phyloP scores from a whole-genome alignment of 441 rosid genomes.

The Monsonia emarginata region DNA sequence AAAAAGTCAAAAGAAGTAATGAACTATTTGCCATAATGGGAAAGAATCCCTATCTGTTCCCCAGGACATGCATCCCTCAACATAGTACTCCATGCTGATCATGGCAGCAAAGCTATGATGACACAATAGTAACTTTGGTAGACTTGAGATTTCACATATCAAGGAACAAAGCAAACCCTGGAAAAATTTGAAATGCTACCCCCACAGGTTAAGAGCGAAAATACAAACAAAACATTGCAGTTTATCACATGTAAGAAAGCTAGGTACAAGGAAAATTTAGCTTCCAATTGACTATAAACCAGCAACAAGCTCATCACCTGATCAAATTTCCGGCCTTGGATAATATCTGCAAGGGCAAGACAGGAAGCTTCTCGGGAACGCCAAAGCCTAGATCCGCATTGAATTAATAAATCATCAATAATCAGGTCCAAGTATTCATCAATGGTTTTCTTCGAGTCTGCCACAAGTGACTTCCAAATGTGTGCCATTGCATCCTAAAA shows the following conservation, averaged over 20 bases:
- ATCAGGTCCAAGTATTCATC: slow-evolving; percentile 78
- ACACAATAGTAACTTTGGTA: neutral
- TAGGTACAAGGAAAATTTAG: neutral
- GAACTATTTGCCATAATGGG: neutral
- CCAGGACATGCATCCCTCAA: slow-evolving; percentile 1
- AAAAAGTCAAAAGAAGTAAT: neutral
- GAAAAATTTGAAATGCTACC: neutral
- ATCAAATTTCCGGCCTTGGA: slow-evolving; percentile 82
- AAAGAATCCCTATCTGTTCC: neutral
- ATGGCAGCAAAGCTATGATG: neutral
- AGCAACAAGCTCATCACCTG: slow-evolving; percentile 46
- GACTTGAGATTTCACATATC: neutral
- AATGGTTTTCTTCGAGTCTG: slow-evolving; percentile 71
- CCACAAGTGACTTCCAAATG: slow-evolving; percentile 91
- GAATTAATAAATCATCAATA: slow-evolving; percentile 65
- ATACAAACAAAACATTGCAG: neutral
- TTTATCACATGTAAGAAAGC: neutral
- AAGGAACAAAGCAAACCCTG: neutral
- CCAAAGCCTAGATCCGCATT: slow-evolving; percentile 94
- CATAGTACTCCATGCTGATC: neutral
- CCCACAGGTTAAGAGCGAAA: neutral
- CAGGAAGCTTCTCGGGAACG: slow-evolving; percentile 98
- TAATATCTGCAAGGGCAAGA: slow-evolving; percentile 86
- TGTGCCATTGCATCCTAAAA: slow-evolving; percentile 92
- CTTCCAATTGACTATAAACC: slow-evolving; percentile 2